Percentiles rank a stretch among this genome's conserved stretches.
Evolutionary conservation across 2,329 filamentous ascomycete species (phyloP).

Genomic region (Aspergillus candidus): DNA sequence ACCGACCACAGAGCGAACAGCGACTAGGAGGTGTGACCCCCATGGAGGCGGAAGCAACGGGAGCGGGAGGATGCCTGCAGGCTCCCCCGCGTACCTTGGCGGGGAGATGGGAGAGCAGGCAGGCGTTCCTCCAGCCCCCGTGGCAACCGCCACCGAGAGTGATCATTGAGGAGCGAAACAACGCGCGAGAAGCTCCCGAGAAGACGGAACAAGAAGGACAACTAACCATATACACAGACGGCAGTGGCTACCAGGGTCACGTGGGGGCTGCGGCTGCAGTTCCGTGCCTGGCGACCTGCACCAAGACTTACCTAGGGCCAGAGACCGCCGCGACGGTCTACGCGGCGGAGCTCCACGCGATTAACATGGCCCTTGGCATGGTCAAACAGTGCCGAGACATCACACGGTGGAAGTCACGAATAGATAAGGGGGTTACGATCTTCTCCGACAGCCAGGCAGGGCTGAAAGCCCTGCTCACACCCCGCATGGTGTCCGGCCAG

Average conservation of each 20-base stretch:
- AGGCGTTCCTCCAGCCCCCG: constrained; percentile 5
- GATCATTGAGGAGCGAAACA: constrained; percentile 4
- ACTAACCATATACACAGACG: constrained; percentile 4
- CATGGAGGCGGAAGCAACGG: not conserved
- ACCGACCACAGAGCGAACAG: not conserved
- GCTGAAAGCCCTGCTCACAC: not conserved
- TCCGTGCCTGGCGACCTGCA: not conserved
- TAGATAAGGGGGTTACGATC: not conserved
- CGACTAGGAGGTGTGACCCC: not conserved
- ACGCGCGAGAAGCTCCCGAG: not conserved
- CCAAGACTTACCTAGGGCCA: not conserved
- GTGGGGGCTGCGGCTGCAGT: constrained; percentile 2
- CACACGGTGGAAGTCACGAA: not conserved
- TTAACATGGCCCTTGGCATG: constrained; percentile 2
- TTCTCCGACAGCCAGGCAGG: not conserved
- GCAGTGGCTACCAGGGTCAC: constrained; percentile 2
- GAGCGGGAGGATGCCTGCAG: too few relatives aligned
- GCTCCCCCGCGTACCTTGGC: too few relatives aligned
- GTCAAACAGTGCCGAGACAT: not conserved
- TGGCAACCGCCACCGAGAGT: constrained; percentile 5
- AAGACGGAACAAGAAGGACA: constrained; percentile 1
- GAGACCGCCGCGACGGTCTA: not conserved
- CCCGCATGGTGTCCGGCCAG: not conserved
- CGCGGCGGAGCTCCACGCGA: constrained; percentile 1
- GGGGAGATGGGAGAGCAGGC: not conserved